phyloP scores from a whole-genome alignment of 2,329 filamentous ascomycete species.

The Aspergillus vadensis region DNA sequence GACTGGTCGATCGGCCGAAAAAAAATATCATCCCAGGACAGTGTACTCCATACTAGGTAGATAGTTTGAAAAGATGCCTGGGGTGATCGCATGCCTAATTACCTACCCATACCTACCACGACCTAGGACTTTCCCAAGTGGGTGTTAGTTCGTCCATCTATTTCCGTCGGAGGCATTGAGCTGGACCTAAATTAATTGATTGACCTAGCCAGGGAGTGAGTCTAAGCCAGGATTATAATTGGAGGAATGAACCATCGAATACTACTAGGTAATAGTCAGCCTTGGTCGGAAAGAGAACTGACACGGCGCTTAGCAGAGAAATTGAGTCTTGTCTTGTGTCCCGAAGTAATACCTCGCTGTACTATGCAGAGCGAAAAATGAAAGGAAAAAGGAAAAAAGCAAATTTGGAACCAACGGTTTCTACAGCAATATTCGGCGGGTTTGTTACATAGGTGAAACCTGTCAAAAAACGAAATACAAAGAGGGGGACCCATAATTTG shows the following conservation, averaged over 20 bases:
- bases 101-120: not conserved
- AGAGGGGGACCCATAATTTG: not conserved
- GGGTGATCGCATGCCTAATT: conserved; percentile 10
- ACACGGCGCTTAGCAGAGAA: not conserved
- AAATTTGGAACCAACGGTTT: conserved; percentile 7
- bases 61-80: not conserved
- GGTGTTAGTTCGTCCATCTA: not conserved
- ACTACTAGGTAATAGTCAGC: not conserved
- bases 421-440: conserved; percentile 8
- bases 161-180: not conserved
- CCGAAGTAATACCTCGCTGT: too few species aligned
- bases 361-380: not conserved
- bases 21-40: not conserved
- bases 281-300: not conserved
- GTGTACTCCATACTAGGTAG: not conserved
- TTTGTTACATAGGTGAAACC: conserved; percentile 19
- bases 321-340: too few species aligned
- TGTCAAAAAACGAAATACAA: conserved; percentile 18
- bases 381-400: not conserved
- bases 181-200: not conserved
- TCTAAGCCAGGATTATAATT: not conserved
- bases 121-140: not conserved
- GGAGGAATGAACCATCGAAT: not conserved
- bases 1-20: conserved; percentile 1
- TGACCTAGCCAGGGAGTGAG: not conserved